Evolutionary conservation across 2,329 filamentous ascomycete genomes (phyloP), one percentile per base, ranked within the genome.

Genomic region (Fusarium domesticum): DNA sequence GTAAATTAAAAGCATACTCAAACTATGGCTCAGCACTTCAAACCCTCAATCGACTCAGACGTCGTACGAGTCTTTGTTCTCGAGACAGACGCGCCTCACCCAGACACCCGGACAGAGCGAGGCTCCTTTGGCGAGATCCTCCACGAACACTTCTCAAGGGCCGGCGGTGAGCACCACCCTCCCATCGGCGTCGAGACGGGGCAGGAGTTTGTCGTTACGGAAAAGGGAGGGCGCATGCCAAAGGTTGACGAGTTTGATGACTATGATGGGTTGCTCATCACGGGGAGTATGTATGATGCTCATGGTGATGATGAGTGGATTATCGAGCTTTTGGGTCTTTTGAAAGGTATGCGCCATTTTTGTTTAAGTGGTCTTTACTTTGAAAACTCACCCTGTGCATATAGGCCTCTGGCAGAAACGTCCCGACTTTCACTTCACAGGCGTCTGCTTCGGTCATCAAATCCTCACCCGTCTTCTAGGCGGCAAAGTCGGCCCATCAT

Each of bases 391-490:
- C 36, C 17, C 7, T 12, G n/a, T n/a, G 3, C n/a, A 10, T 10
- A 32, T 28, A 72, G 73, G 74, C 23, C 54, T 81, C 4, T 82
- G 76, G 77, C 59, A 62, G 6, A 60, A 66, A 5, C 67, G 74
- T 2, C 75, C 76, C 2, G 70, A 76, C 16, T 74, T 80, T 36
- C 71, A 72, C 25, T 68, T 91, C 25, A 78, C 90, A 15, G 87
- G 87, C 3, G 80, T 91, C 8, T 93, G 88, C 64, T 91, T 90
- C 63, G 88, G 88, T 6, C 88, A 92, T 59, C 88, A 92, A 65
- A 83, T 93, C 50, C 71, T 93, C 23, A 83, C 81, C 1, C 76
- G 88, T 20, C 84, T 87, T 2, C 64, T 89, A 45, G 86, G 83
- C 6, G 78, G 72, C n/a, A 78, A 79, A 50, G 84, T 91, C 2